Evolutionary conservation across 163 green algal species (phyloP).

Genomic region (Scenedesmus sp.): DNA sequence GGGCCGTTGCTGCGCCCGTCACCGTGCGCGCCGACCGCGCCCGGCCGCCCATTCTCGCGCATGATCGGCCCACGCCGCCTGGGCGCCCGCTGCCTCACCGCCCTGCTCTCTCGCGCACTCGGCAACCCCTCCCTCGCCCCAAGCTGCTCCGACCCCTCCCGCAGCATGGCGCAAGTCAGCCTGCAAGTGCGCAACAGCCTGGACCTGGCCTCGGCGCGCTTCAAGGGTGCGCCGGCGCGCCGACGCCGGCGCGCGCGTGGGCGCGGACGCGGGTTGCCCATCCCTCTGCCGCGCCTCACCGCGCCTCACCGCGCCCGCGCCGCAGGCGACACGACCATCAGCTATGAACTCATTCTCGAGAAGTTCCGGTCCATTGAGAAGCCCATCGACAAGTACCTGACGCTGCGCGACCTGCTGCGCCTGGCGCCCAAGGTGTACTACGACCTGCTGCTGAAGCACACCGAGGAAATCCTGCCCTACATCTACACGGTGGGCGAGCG

Average conservation of each 20-base stretch:
- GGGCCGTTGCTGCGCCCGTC: no score
- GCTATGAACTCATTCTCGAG: no score
- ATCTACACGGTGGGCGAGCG: constrained; percentile 69
- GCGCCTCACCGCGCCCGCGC: background rate
- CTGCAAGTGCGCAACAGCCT: constrained; percentile 9
- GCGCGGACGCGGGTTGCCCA: no score
- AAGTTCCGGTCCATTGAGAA: constrained; percentile 40
- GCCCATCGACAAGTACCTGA: constrained; percentile 48
- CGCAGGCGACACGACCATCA: constrained; percentile 22
- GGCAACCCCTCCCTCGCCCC: no score
- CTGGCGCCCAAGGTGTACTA: constrained; percentile 38
- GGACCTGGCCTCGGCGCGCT: constrained; percentile 30
- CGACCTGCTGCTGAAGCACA: constrained; percentile 39
- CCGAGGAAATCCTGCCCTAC: constrained; percentile 72
- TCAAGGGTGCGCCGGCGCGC: constrained; percentile 17
- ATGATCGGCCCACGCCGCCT: no score
- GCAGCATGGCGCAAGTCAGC: constrained; percentile 15
- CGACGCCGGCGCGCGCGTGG: no score
- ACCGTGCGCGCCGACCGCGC: no score
- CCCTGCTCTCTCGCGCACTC: no score
- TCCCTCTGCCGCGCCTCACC: background rate
- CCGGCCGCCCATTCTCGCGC: no score
- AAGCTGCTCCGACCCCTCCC: no score
- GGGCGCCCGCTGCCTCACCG: no score
- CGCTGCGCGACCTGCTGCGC: constrained; percentile 39